These are phyloP conservation scores for Enterocytospora artemiae DNA, from an alignment of 371 early-diverging fungal species.

Conservation along the genomic window DNA sequence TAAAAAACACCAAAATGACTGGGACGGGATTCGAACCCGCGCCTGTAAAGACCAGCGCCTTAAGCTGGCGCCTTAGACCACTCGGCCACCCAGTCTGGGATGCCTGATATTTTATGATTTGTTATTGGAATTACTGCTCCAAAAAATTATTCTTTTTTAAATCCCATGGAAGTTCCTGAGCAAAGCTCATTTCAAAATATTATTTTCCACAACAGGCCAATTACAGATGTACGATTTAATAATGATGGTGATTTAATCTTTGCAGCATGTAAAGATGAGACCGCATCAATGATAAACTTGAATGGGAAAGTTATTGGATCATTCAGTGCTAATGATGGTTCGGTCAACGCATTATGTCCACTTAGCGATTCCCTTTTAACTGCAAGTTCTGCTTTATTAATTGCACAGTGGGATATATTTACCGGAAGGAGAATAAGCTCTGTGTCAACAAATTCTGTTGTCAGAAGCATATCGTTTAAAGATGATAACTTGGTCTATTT, in stretches of 20 bases:
- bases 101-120: neutral
- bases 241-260: slow-evolving; percentile 93
- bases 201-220: slow-evolving; percentile 71
- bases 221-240: slow-evolving; percentile 95
- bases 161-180: neutral
- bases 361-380: slow-evolving; percentile 68
- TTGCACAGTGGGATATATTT: slow-evolving; percentile 80
- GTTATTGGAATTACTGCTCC: neutral
- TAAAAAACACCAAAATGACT: slow-evolving; percentile 35
- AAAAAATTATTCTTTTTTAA: neutral
- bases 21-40: slow-evolving; percentile 58
- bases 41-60: slow-evolving; percentile 57
- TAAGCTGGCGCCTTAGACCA: slow-evolving; percentile 59
- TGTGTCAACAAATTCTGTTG: slow-evolving; percentile 76
- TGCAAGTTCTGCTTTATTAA: slow-evolving; percentile 82
- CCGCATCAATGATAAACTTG: slow-evolving; percentile 81
- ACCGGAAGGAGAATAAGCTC: slow-evolving; percentile 76
- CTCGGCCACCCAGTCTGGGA: slow-evolving; percentile 55
- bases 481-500: slow-evolving; percentile 70
- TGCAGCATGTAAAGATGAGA: slow-evolving; percentile 81
- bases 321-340: slow-evolving; percentile 81
- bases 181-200: slow-evolving; percentile 1
- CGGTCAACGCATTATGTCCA: slow-evolving; percentile 71
- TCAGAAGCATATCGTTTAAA: slow-evolving; percentile 78
- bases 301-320: slow-evolving; percentile 90